phyloP scores from a whole-genome alignment of 2,329 filamentous ascomycete genomes.

The Neofusicoccum parvum region DNA sequence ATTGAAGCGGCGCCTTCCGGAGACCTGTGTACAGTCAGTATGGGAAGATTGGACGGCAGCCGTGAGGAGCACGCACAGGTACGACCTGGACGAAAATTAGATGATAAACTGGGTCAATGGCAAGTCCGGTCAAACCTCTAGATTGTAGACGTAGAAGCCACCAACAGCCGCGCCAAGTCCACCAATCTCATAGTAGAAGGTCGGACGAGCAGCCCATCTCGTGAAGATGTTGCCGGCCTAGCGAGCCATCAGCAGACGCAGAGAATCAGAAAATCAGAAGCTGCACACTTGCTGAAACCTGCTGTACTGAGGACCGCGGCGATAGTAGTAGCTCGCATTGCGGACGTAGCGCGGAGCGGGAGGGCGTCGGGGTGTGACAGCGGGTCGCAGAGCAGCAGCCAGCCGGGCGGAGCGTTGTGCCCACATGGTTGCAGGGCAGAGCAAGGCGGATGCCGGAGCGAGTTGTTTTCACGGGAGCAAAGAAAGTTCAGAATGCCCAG shows the following conservation, averaged over 20 bases:
- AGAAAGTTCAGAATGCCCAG: background rate
- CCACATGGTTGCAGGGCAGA: background rate
- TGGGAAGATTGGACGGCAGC: no score
- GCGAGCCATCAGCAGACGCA: background rate
- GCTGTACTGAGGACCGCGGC: constrained; percentile 27
- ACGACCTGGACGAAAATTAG: background rate
- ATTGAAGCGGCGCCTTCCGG: constrained; percentile 74
- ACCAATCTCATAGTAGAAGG: constrained; percentile 50
- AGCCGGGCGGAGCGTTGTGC: background rate
- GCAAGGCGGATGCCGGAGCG: background rate
- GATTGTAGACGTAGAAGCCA: constrained; percentile 67
- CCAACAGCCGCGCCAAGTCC: constrained; percentile 46
- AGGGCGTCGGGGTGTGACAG: background rate
- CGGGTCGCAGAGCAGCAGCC: background rate
- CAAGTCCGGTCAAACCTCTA: constrained; percentile 51
- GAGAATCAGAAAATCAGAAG: no score
- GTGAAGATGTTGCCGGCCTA: constrained; percentile 28
- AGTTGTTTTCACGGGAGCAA: background rate
- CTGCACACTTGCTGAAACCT: constrained; percentile 29
- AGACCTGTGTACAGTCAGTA: constrained; percentile 48
- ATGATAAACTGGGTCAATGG: background rate
- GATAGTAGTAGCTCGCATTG: constrained; percentile 11
- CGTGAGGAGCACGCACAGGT: background rate
- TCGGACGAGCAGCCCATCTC: constrained; percentile 47
- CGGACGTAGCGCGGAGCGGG: background rate